Conservation (phyloP, 129 eudicot genomes). For the Pulicaria dysenterica region DNA sequence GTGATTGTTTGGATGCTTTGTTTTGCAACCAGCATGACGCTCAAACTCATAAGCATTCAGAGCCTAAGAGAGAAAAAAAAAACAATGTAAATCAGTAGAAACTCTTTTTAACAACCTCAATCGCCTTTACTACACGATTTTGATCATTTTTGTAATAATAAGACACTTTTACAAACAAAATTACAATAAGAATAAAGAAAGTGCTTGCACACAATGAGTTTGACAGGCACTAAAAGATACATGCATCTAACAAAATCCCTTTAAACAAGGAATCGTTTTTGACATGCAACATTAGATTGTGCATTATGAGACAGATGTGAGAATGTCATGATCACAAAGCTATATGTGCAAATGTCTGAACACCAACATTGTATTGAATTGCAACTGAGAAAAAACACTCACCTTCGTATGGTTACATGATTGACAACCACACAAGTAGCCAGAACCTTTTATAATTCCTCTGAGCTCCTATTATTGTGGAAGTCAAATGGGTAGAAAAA, state of each 20-base stretch:
- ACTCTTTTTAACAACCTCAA: not conserved
- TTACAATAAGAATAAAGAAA: not conserved
- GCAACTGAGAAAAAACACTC: slow-evolving; percentile 12
- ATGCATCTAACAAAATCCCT: no score
- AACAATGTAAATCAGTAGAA: not conserved
- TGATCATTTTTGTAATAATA: not conserved
- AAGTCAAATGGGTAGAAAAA: not conserved
- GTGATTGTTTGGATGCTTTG: slow-evolving; percentile 91
- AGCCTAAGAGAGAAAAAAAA: slow-evolving; percentile 38
- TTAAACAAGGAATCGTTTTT: no score
- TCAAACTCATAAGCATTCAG: slow-evolving; percentile 81
- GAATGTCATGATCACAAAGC: not conserved
- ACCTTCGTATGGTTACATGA: slow-evolving; percentile 74
- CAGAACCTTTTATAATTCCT: slow-evolving; percentile 82
- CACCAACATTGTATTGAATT: not conserved
- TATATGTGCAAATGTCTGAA: not conserved
- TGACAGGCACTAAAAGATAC: not conserved
- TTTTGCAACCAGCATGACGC: slow-evolving; percentile 87
- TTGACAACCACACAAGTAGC: slow-evolving; percentile 84
- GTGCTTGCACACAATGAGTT: not conserved
- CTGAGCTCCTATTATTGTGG: slow-evolving; percentile 54
- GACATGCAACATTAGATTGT: not conserved
- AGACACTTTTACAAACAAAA: not conserved
- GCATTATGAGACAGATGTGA: not conserved
- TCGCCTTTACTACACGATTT: not conserved